Evolutionary conservation across 345 rosid genomes (phyloP), one percentile per base, ranked within the genome.

Genomic region (Cardiospermum halicacabum): DNA sequence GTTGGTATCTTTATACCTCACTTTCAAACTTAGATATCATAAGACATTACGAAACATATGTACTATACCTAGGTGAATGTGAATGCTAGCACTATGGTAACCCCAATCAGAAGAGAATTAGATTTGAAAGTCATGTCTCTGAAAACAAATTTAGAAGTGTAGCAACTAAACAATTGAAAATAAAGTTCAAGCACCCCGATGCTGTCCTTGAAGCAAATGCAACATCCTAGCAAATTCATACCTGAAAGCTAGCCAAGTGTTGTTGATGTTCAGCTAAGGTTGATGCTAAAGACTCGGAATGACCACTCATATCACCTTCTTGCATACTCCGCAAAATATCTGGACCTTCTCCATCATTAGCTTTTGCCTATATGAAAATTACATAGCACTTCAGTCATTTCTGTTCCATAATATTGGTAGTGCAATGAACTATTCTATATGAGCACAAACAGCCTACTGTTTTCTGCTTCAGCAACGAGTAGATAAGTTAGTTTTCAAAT

Each of bases 261-360:
- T 94, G 99, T 72, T 94, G 93, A 81, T 94, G 99, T 75, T 94
- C 99, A 53, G 85, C 67, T 55, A 91, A 88, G 60, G 99, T 91
- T 51, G 90, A 85, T 69, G 96, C 89, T 70, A 95, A 81, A 61
- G 96, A 95, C 73, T 89, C 96, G 31, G 90, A 81, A 82, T 94
- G 99, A 65, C 96, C 89, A 83, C 86, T 84, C 50, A 85, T 72
- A 73, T 85, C 81, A 56, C 93, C 90, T 76, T 85, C 93, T 56
- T 80, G 80, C n/a, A 80, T 74, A 69, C 86, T 82, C 66, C 88
- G 85, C 77, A 94, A 73, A 62, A 94, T 84, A 78, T 94, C 97
- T 75, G 99, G 99, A 73, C 99, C 99, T 64, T 89, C 89, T 77
- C 99, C 99, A 21, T 89, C 92, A 74, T 94, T 94, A 70, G 97